A percentile compares a stretch with the other conserved stretches of the same genome.
Evolutionary conservation across 2,329 filamentous ascomycete genomes (phyloP).

Genomic region (Trichoderma asperellum): DNA sequence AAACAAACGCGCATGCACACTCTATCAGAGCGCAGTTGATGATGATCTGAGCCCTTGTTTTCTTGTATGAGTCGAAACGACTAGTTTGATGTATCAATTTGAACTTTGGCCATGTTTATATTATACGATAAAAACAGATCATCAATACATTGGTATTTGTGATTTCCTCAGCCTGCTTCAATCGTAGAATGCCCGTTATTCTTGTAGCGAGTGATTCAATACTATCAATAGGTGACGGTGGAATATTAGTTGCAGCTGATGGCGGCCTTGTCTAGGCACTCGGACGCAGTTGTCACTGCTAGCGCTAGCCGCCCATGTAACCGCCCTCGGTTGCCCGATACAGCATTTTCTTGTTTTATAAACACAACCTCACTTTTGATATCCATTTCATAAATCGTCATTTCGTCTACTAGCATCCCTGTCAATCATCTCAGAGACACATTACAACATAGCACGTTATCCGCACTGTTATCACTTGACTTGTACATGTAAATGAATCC

Average conservation of each 20-base stretch:
- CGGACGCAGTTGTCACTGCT: not conserved
- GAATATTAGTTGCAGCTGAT: not conserved
- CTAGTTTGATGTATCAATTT: slow-evolving; percentile 15
- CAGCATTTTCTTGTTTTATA: not conserved
- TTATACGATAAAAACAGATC: not conserved
- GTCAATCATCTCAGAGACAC: not conserved
- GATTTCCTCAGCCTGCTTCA: not conserved
- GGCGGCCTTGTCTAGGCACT: not conserved
- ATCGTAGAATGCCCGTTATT: not conserved
- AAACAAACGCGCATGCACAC: not conserved
- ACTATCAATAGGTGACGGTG: not conserved
- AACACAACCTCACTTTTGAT: not conserved
- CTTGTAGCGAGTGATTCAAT: not conserved
- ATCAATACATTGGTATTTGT: not conserved
- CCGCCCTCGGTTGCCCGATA: not conserved
- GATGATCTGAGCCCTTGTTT: slow-evolving; percentile 21
- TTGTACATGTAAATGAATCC: not conserved
- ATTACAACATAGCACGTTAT: not conserved
- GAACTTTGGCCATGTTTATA: not conserved
- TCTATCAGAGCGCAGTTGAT: slow-evolving; percentile 1
- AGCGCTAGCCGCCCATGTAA: not conserved
- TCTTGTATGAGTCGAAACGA: slow-evolving; percentile 7
- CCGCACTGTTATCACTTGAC: not conserved
- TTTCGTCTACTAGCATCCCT: not conserved
- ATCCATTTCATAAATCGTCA: not conserved